A percentile compares a stretch with the other conserved stretches of the same genome.
These are phyloP conservation scores for Oxyria digyna DNA, from an alignment of 148 eudicot genomes.

Conservation along the genomic window DNA sequence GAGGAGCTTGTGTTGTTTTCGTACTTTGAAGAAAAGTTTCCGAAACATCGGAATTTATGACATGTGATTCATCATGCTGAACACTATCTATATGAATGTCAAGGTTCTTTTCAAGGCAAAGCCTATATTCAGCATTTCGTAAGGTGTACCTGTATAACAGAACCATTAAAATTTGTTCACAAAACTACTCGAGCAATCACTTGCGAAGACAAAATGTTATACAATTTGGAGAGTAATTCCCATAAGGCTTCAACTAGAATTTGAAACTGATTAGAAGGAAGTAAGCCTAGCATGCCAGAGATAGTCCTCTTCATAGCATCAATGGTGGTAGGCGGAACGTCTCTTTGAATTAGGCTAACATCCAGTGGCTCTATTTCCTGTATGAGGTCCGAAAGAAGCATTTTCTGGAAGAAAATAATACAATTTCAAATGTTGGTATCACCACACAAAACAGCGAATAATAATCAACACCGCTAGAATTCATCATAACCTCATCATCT, in stretches of 20 bases:
- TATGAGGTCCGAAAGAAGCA: conserved; percentile 57
- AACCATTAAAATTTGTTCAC: neutral
- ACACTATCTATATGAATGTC: conserved; percentile 37
- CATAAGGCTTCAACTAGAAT: conserved; percentile 77
- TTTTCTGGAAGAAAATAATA: conserved; percentile 40
- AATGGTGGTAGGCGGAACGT: conserved; percentile 68
- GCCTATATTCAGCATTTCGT: conserved; percentile 92
- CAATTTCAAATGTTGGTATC: neutral
- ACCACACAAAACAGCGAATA: no score
- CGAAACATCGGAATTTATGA: conserved; percentile 30
- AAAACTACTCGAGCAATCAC: neutral
- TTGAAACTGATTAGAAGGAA: conserved; percentile 91
- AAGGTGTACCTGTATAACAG: conserved; percentile 69
- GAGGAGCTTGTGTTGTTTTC: conserved; percentile 18
- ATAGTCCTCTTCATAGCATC: conserved; percentile 99
- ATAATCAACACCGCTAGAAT: no score
- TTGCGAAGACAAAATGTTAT: neutral
- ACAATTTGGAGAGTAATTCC: conserved; percentile 83
- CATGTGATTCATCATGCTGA: conserved; percentile 29
- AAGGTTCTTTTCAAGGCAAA: conserved; percentile 78
- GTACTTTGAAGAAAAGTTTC: conserved; percentile 36
- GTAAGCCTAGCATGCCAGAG: conserved; percentile 89
- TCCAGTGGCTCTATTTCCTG: conserved; percentile 95
- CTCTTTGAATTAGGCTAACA: conserved; percentile 86
- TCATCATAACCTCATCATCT: no score